A percentile compares a stretch with the other conserved stretches of the same genome.
phyloP scores from a whole-genome alignment of 805 yeast species.

The Metschnikowia reukaufii region DNA sequence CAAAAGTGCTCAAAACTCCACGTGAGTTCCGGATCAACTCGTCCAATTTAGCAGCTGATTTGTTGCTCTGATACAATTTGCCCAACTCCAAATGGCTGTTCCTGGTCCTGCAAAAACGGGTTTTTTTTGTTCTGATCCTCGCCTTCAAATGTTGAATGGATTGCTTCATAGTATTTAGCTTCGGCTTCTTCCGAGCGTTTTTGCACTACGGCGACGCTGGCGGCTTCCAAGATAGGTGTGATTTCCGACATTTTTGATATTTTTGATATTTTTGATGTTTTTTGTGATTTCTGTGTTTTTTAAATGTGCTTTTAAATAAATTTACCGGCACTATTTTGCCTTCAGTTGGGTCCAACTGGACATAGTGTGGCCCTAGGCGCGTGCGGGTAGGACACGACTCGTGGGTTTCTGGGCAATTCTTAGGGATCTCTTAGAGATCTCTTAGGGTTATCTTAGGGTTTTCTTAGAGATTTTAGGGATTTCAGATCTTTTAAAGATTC shows the following conservation, averaged over 20 bases:
- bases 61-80: slow-evolving; percentile 54
- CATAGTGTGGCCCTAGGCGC: slow-evolving; percentile 2
- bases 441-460: too few relatives aligned
- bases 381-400: slow-evolving; percentile 11
- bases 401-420: too few relatives aligned
- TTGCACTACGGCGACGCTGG: slow-evolving; percentile 55
- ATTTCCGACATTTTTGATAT: slow-evolving; percentile 6
- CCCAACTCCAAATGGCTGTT: slow-evolving; percentile 79
- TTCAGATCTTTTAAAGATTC: too few relatives aligned
- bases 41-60: slow-evolving; percentile 52
- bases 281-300: neutral
- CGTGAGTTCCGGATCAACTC: slow-evolving; percentile 68
- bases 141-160: slow-evolving; percentile 26
- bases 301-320: too few relatives aligned
- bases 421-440: too few relatives aligned
- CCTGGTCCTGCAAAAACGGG: slow-evolving; percentile 46
- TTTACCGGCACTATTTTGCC: neutral
- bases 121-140: slow-evolving; percentile 25
- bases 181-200: slow-evolving; percentile 61
- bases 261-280: neutral
- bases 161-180: slow-evolving; percentile 51
- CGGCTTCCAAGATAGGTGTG: slow-evolving; percentile 46
- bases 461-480: too few relatives aligned
- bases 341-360: slow-evolving; percentile 1
- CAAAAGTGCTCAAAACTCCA: slow-evolving; percentile 69